phyloP scores from a whole-genome alignment of 441 rosid genomes.

The Erodium trifolium region DNA sequence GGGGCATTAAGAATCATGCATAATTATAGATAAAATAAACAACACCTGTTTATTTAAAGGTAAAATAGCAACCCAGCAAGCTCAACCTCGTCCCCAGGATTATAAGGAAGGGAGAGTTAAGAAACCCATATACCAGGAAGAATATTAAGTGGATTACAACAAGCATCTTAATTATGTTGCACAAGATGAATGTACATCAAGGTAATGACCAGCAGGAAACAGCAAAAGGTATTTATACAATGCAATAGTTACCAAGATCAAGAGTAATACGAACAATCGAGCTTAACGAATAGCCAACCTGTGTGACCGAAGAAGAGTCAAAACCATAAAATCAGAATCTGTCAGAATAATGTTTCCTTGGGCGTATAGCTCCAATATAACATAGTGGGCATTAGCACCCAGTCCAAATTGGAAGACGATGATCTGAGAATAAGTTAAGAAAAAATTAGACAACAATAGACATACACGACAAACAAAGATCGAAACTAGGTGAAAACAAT shows the following conservation, averaged over 20 bases:
- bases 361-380: slow-evolving; percentile 88
- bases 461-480: background rate
- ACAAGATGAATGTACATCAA: background rate
- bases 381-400: slow-evolving; percentile 79
- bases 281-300: slow-evolving; percentile 39
- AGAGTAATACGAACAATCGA: background rate
- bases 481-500: background rate
- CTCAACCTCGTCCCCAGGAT: background rate
- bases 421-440: slow-evolving; percentile 39
- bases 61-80: background rate
- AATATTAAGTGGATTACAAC: too few species aligned
- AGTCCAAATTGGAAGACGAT: slow-evolving; percentile 89
- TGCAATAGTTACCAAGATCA: background rate
- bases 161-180: background rate
- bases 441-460: background rate
- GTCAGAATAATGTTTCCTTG: slow-evolving; percentile 93
- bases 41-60: background rate
- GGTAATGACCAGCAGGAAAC: background rate
- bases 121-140: background rate
- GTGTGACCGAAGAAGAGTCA: slow-evolving; percentile 95
- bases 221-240: background rate
- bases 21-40: background rate
- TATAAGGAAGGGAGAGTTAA: background rate
- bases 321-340: slow-evolving; percentile 75
- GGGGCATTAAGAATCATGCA: background rate